Evolutionary conservation across 1,284 basidiomycete species (phyloP).

Genomic region (Lignosus rhinocerotis): DNA sequence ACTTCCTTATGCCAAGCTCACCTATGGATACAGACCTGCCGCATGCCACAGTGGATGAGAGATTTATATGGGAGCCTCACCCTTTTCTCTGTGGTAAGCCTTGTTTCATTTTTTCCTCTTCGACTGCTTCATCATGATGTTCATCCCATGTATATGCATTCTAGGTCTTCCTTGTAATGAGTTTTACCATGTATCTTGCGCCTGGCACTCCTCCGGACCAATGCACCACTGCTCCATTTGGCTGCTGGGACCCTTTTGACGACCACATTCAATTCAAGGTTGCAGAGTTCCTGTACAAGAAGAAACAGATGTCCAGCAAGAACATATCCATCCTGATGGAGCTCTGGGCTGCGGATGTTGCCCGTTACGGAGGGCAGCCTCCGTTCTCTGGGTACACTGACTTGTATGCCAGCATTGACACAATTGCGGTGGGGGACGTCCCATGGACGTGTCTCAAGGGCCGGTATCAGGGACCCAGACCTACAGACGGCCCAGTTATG

Average conservation of each 20-base stretch:
- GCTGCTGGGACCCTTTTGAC: not conserved
- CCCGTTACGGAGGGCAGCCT: not conserved
- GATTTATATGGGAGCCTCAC: too few relatives aligned
- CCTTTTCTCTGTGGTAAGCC: too few relatives aligned
- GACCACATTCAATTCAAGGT: slow-evolving; percentile 6
- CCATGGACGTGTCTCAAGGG: slow-evolving; percentile 13
- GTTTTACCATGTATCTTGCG: too few relatives aligned
- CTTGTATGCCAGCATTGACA: slow-evolving; percentile 15
- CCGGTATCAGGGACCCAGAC: not conserved
- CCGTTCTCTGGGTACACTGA: slow-evolving; percentile 2
- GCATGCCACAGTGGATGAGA: too few relatives aligned
- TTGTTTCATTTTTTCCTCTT: too few relatives aligned
- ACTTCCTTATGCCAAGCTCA: too few relatives aligned
- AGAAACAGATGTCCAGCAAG: slow-evolving; percentile 10
- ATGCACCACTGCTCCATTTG: not conserved
- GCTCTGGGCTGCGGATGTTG: not conserved
- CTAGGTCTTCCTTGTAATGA: too few relatives aligned
- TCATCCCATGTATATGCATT: too few relatives aligned
- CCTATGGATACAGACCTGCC: too few relatives aligned
- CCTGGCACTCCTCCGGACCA: too few relatives aligned
- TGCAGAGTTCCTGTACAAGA: slow-evolving; percentile 8
- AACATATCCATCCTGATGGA: slow-evolving; percentile 10
- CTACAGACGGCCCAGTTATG: slow-evolving; percentile 13
- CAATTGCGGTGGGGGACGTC: slow-evolving; percentile 6
- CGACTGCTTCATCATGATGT: too few relatives aligned